Evolutionary conservation across 2,329 filamentous ascomycete species (phyloP).

Genomic region (Triangularia verruculosa): DNA sequence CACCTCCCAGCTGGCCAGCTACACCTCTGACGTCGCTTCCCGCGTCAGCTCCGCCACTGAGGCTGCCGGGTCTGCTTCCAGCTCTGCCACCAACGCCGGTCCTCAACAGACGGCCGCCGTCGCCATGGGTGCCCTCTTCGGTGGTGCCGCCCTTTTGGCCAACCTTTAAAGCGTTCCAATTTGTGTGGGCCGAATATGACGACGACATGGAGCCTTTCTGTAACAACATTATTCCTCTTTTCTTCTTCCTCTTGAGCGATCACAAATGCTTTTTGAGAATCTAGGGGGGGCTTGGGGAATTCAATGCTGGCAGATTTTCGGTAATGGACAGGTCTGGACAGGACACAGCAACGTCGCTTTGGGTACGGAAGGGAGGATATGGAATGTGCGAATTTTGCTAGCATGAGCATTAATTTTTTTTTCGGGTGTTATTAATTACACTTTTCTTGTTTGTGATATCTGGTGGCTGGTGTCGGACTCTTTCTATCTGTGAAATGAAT

Average conservation of each 20-base stretch:
- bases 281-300: neutral
- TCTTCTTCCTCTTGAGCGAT: neutral
- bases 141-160: conserved; percentile 44
- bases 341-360: neutral
- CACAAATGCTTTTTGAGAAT: neutral
- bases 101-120: conserved; percentile 41
- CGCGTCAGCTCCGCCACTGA: conserved; percentile 20
- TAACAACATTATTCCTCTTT: neutral
- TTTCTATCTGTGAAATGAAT: neutral
- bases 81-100: conserved; percentile 26
- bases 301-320: neutral
- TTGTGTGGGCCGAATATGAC: neutral
- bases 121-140: conserved; percentile 46
- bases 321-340: neutral
- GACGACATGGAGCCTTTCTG: neutral
- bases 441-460: neutral
- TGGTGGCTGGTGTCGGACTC: neutral
- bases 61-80: conserved; percentile 17
- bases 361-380: neutral
- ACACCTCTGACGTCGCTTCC: conserved; percentile 24
- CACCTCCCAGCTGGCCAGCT: conserved; percentile 29
- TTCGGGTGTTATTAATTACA: neutral
- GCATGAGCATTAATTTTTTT: neutral
- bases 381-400: neutral
- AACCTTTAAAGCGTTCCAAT: conserved; percentile 37